These are phyloP conservation scores for Inosperma sp. DNA, from an alignment of 768 basidiomycete genomes.

Conservation along the genomic window DNA sequence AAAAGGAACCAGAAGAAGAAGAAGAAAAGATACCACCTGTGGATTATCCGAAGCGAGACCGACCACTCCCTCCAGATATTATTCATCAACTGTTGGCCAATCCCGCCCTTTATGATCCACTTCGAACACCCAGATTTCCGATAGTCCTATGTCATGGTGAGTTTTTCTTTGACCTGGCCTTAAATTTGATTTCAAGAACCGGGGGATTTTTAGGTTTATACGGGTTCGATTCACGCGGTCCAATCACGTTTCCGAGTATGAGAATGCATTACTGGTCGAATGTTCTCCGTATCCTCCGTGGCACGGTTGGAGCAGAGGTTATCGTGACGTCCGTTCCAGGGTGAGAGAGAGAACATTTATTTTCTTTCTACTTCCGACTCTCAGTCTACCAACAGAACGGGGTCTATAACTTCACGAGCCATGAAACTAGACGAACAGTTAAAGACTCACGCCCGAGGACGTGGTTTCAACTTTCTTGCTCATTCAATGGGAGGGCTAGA, in stretches of 20 bases:
- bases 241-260: slow-evolving; percentile 73
- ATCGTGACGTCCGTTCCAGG: slow-evolving; percentile 92
- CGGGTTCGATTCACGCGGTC: slow-evolving; percentile 90
- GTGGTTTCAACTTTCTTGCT: slow-evolving; percentile 87
- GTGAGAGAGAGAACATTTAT: slow-evolving; percentile 58
- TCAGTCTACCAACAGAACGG: slow-evolving; percentile 57
- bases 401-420: slow-evolving; percentile 80
- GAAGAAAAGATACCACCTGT: too few relatives aligned
- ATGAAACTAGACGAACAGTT: slow-evolving; percentile 71
- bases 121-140: slow-evolving; percentile 78
- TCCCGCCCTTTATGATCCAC: slow-evolving; percentile 73
- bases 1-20: too few relatives aligned
- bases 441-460: slow-evolving; percentile 57
- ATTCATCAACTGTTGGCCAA: slow-evolving; percentile 71
- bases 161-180: slow-evolving; percentile 17
- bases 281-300: slow-evolving; percentile 72
- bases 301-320: slow-evolving; percentile 88
- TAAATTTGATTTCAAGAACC: not conserved
- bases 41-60: too few relatives aligned
- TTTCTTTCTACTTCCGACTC: not conserved
- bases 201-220: slow-evolving; percentile 64
- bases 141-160: slow-evolving; percentile 95
- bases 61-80: slow-evolving; percentile 39
- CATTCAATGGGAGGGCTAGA: slow-evolving; percentile 99
- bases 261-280: slow-evolving; percentile 94